Evolutionary conservation across 2,329 filamentous ascomycete species (phyloP).

Genomic region (Coniochaeta prunicola): DNA sequence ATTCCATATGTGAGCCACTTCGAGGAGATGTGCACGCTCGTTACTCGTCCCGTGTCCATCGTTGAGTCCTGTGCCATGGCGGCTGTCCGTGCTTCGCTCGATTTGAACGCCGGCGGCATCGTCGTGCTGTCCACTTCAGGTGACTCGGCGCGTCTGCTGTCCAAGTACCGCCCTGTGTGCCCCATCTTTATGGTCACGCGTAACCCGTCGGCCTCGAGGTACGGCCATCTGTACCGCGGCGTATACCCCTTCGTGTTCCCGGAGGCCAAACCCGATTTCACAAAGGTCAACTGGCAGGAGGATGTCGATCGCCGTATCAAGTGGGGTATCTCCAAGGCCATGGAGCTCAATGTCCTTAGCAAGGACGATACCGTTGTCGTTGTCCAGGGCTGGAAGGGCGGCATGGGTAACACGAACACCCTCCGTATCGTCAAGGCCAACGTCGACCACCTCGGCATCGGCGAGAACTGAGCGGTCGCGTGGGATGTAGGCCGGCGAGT

Average conservation of each 20-base stretch:
- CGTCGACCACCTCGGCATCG: constrained; percentile 50
- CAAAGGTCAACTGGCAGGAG: constrained; percentile 92
- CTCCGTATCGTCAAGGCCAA: constrained; percentile 57
- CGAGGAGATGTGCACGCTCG: constrained; percentile 83
- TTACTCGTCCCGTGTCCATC: constrained; percentile 75
- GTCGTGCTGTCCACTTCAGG: constrained; percentile 94
- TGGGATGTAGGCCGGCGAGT: background rate
- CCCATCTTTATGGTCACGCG: constrained; percentile 99
- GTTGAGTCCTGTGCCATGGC: constrained; percentile 96
- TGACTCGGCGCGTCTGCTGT: constrained; percentile 87
- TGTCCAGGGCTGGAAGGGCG: constrained; percentile 86
- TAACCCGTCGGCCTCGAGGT: constrained; percentile 75
- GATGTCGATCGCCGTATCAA: constrained; percentile 96
- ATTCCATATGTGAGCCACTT: constrained; percentile 97
- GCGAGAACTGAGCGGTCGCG: constrained; percentile 21
- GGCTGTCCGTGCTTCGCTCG: constrained; percentile 88
- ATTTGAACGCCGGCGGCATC: constrained; percentile 94
- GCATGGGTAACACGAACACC: constrained; percentile 89
- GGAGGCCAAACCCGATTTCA: constrained; percentile 91
- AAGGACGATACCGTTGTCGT: constrained; percentile 71
- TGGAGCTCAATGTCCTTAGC: constrained; percentile 70
- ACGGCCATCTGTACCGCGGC: constrained; percentile 91
- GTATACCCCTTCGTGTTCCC: constrained; percentile 97
- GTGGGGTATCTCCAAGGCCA: constrained; percentile 86
- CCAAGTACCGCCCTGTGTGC: constrained; percentile 98